Evolutionary conservation across 805 yeast genomes (phyloP), one percentile per base, ranked within the genome.

Genomic region (Scheffersomyces lignosus): DNA sequence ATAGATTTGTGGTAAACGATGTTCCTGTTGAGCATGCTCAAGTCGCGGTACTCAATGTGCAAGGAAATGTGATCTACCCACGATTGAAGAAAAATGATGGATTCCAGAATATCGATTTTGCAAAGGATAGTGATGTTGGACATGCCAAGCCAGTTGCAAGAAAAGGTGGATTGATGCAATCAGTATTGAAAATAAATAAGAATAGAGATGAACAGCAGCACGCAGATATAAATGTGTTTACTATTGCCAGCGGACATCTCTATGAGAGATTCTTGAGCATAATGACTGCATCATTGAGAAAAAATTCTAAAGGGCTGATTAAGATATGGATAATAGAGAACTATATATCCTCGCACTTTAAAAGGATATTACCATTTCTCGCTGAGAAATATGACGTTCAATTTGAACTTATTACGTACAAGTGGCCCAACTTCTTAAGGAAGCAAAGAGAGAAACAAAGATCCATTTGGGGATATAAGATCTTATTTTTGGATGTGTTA

Each of bases 341-440:
- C 57, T 87, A 78, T 52, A 67, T 87, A 70, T 82, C 95, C 16
- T 81, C 89, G 27, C 64, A 77, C 3, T 80, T 90, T 52, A 80
- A 76, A 53, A 52, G 63, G 18, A 73, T 78, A 33, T 53, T 87
- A n/a, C 85, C 87, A 0, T 45, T 52, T 12, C 51, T 87, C 37
- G 81, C 95, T 0, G 57, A 64, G 13, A 54, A 73, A 36, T 77
- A 75, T 51, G 78, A 79, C 1, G 84, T 87, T 52, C 74, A 82
- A 33, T 86, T 81, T 52, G 91, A 88, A 50, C 60, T 88, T 30
- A 70, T 93, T n/a, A 78, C 84, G 1, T 91, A 86, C 58, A 83
- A 84, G 44, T 91, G 99, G 99, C 99, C 99, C 10, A 58, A 69
- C 7, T 91, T 97, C 96, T 66, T 91, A 15, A 73, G 90, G 33